Evolutionary conservation across 768 basidiomycete genomes (phyloP).

Genomic region (Pisolithus marmoratus): DNA sequence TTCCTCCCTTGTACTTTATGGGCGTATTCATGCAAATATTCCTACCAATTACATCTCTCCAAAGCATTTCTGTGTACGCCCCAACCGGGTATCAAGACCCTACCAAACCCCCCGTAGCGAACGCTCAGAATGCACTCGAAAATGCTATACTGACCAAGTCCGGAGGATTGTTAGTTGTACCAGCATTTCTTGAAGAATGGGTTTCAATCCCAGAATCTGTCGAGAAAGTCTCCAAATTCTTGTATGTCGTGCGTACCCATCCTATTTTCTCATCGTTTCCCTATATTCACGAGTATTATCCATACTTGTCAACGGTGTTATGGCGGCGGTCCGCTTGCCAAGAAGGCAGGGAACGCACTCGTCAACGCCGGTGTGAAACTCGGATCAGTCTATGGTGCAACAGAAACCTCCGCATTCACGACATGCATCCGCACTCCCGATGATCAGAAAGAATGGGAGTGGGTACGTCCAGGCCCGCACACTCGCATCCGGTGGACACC

Average conservation of each 20-base stretch:
- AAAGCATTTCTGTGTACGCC: conserved; percentile 10
- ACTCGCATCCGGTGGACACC: conserved; percentile 28
- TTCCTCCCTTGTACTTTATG: conserved; percentile 19
- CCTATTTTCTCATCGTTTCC: neutral
- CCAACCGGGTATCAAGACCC: conserved; percentile 15
- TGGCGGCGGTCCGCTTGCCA: conserved; percentile 33
- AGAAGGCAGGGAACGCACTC: conserved; percentile 32
- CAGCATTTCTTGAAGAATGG: conserved; percentile 22
- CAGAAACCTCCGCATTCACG: conserved; percentile 28
- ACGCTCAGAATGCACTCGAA: conserved; percentile 18
- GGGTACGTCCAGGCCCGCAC: conserved; percentile 20
- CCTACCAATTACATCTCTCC: conserved; percentile 9
- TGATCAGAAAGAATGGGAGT: conserved; percentile 31
- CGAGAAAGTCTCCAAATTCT: conserved; percentile 9
- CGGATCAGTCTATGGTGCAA: conserved; percentile 31
- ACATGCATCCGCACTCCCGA: conserved; percentile 1
- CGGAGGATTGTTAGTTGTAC: conserved; percentile 12
- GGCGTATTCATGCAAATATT: conserved; percentile 15
- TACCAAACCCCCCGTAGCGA: conserved; percentile 14
- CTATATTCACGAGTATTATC: neutral
- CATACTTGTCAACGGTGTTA: conserved; percentile 18
- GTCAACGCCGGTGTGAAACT: conserved; percentile 31
- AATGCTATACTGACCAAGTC: conserved; percentile 9
- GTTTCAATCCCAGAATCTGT: conserved; percentile 12
- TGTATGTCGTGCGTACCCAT: conserved; percentile 14